These are phyloP conservation scores for Komagataella populi DNA, from an alignment of 805 yeast genomes.

Conservation along the genomic window DNA sequence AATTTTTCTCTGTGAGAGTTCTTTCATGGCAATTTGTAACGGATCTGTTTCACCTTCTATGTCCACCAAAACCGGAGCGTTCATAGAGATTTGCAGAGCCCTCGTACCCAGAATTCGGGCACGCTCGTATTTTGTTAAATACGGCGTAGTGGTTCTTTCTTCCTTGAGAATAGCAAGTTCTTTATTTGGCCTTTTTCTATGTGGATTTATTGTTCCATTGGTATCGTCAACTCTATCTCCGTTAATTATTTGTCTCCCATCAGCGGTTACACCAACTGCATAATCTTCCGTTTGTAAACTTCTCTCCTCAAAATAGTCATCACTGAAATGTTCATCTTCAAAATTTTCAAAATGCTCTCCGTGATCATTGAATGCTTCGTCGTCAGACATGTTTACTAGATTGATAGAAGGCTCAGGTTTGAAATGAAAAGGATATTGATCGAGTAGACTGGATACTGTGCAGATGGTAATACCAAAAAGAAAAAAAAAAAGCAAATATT, in stretches of 20 bases:
- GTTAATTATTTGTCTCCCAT: slow-evolving; percentile 59
- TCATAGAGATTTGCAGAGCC: slow-evolving; percentile 94
- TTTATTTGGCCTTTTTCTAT: slow-evolving; percentile 48
- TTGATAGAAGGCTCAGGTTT: background rate
- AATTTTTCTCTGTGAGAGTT: slow-evolving; percentile 84
- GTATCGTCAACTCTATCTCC: slow-evolving; percentile 42
- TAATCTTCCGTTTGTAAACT: slow-evolving; percentile 25
- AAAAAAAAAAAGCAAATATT: background rate
- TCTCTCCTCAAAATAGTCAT: slow-evolving; percentile 23
- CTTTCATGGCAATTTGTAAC: slow-evolving; percentile 94
- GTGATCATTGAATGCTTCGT: slow-evolving; percentile 53
- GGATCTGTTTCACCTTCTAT: slow-evolving; percentile 99
- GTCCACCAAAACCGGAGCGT: slow-evolving; percentile 96
- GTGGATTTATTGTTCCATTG: slow-evolving; percentile 29
- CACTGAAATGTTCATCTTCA: slow-evolving; percentile 57
- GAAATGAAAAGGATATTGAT: background rate
- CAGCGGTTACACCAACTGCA: slow-evolving; percentile 25
- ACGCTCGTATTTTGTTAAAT: slow-evolving; percentile 97
- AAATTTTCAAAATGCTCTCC: slow-evolving; percentile 65
- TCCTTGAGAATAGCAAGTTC: slow-evolving; percentile 86
- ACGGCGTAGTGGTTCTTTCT: slow-evolving; percentile 89
- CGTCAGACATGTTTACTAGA: slow-evolving; percentile 31
- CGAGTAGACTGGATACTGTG: no score
- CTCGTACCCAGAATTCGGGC: slow-evolving; percentile 97
- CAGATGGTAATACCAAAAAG: no score